Conservation (phyloP, 2,329 filamentous ascomycete species). For the Cladosporium cucumerinum region DNA sequence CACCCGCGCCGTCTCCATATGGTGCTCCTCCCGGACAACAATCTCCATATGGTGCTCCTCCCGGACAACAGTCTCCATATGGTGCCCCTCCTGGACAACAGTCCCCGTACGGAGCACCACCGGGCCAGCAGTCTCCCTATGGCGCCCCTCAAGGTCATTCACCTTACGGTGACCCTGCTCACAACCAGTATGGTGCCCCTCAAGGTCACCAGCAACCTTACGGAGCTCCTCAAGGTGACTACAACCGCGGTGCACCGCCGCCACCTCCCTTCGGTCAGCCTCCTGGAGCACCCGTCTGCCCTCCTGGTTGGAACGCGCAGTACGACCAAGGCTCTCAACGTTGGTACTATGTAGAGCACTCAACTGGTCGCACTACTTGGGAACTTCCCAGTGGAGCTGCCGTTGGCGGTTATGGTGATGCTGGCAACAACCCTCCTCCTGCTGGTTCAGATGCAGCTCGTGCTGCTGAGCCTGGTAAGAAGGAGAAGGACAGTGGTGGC, state of each 20-base stretch:
- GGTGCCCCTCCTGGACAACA: constrained; percentile 23
- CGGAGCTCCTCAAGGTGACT: constrained; percentile 29
- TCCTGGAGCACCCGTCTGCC: constrained; percentile 46
- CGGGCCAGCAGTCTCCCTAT: constrained; percentile 10
- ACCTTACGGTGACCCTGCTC: constrained; percentile 5
- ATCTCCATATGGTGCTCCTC: not conserved
- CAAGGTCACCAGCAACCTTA: constrained; percentile 21
- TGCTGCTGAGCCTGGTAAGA: constrained; percentile 6
- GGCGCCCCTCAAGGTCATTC: constrained; percentile 16
- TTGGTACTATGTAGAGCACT: constrained; percentile 63
- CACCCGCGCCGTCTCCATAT: constrained; percentile 10
- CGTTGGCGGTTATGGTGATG: constrained; percentile 26
- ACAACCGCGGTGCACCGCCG: constrained; percentile 26
- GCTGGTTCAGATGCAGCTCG: constrained; percentile 14
- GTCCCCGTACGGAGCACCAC: constrained; percentile 8
- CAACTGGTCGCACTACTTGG: constrained; percentile 63
- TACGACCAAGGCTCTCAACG: constrained; percentile 60
- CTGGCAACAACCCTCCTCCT: constrained; percentile 24
- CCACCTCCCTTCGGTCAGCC: constrained; percentile 31
- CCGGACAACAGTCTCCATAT: not conserved
- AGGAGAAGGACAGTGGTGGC: constrained; percentile 16
- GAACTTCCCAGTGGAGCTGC: constrained; percentile 47
- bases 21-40: not conserved
- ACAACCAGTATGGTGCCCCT: constrained; percentile 22
- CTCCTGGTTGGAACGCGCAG: constrained; percentile 60